A percentile compares a stretch with the other conserved stretches of the same genome.
Conservation (phyloP, 176 grass and related monocot species). For the Typha latifolia region DNA sequence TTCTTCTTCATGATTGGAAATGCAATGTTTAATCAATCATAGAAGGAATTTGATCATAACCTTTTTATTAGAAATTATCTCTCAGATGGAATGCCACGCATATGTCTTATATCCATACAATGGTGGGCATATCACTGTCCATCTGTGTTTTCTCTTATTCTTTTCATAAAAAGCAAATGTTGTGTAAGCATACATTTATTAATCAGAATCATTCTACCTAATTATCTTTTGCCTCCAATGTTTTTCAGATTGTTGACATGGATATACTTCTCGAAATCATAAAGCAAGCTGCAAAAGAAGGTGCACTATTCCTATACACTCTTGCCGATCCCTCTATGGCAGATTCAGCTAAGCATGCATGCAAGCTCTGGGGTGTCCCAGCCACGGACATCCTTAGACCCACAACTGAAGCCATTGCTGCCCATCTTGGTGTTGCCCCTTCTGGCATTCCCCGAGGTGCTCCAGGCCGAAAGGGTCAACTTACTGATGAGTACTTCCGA, state of each 20-base stretch:
- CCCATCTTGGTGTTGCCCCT: conserved; percentile 81
- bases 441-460: conserved; percentile 74
- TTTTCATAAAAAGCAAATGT: too few species aligned
- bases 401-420: conserved; percentile 81
- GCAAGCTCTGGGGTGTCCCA: conserved; percentile 58
- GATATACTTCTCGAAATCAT: conserved; percentile 72
- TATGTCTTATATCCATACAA: too few species aligned
- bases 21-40: too few species aligned
- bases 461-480: conserved; percentile 29
- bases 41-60: too few species aligned
- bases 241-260: conserved; percentile 46
- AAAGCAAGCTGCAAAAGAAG: conserved; percentile 94
- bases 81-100: too few species aligned
- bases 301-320: conserved; percentile 72
- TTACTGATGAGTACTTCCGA: conserved; percentile 70
- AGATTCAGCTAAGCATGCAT: conserved; percentile 58
- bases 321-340: conserved; percentile 89
- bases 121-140: too few species aligned
- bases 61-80: too few species aligned
- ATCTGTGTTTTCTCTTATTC: too few species aligned
- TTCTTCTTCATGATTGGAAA: too few species aligned
- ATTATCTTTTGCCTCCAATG: too few species aligned
- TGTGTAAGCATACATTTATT: too few species aligned
- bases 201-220: too few species aligned
- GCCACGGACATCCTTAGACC: conserved; percentile 66